A percentile compares a stretch with the other conserved stretches of the same genome.
Conservation (phyloP, 805 yeast species). For the Kuraishia borneana region DNA sequence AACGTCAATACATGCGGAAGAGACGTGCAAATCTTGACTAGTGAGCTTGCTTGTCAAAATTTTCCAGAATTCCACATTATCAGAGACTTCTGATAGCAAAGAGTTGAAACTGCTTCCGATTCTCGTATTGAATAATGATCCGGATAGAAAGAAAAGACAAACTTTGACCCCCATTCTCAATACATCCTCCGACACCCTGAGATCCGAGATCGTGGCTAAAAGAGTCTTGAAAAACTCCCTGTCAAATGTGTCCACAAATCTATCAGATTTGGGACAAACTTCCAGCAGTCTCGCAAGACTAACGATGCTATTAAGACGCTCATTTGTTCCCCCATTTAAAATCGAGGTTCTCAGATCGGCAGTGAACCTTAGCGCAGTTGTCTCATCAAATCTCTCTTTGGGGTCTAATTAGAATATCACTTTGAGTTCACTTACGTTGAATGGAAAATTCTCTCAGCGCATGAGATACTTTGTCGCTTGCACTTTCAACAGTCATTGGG, state of each 20-base stretch:
- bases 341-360: not conserved
- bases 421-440: not conserved
- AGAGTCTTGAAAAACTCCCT: constrained; percentile 10
- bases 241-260: constrained; percentile 11
- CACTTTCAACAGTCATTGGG: not conserved
- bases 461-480: not conserved
- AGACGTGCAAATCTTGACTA: constrained; percentile 31
- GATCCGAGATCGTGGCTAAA: constrained; percentile 10
- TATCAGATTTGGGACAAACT: constrained; percentile 9
- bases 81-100: constrained; percentile 16
- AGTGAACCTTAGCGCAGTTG: not conserved
- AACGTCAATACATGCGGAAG: constrained; percentile 30
- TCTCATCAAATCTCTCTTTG: not conserved
- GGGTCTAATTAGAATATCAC: not conserved
- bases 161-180: constrained; percentile 14
- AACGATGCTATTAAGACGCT: not conserved
- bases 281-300: not conserved
- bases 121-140: constrained; percentile 27
- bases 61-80: constrained; percentile 27
- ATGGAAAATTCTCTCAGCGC: not conserved
- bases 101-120: constrained; percentile 15
- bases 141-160: constrained; percentile 28
- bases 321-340: not conserved
- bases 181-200: constrained; percentile 11
- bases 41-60: constrained; percentile 29